Base-by-base conservation (phyloP, 257 asterid genomes). In the Eucommia ulmoides region DNA sequence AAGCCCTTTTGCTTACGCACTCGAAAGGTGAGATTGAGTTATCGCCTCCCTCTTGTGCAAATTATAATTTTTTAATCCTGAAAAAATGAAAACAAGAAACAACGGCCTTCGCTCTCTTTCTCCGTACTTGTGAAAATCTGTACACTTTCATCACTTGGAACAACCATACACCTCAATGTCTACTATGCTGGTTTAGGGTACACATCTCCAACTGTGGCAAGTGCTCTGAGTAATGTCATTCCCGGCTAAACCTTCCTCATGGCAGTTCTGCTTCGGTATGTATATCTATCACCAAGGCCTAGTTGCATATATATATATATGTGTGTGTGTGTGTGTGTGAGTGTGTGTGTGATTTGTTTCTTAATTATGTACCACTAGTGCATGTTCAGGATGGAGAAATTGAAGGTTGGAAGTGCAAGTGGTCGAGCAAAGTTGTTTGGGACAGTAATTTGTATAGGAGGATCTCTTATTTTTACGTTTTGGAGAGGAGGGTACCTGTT, bases 151-250 rank as follows among this genome's bases (percentile, higher is more conserved):
- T 29, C 57, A 16, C 0, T 55, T 19, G 62, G 63, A 42, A 63
- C 63, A 8, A 50, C 63, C 7, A 10, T 55, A 8, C 56, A 63
- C 41, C 50, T 63, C 5, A 55, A 63, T 22, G 22, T 63, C n/a
- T 63, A 44, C 54, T 51, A 63, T n/a, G 33, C 29, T 5, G 63
- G 69, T 19, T 14, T 63, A 11, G 21, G 21, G 10, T 63, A 51
- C 38, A 56, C 69, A 55, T 51, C 59, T 18, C 69, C 59, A 23
- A 63, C 59, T 0, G 69, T 56, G 1, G 59, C 63, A n/a, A 44
- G 54, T 19, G 55, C 59, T 24, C 24, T 63, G 51, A 56, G 55
- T 49, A 63, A 63, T 25, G 48, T 63, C 29, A 45, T 63, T 21
- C 64, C 63, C 21, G 18, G 54, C 17, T 48, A 16, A 41, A 56